Evolutionary conservation across 495 filamentous ascomycete species (phyloP).

Genomic region (Penicillium maclennaniae): DNA sequence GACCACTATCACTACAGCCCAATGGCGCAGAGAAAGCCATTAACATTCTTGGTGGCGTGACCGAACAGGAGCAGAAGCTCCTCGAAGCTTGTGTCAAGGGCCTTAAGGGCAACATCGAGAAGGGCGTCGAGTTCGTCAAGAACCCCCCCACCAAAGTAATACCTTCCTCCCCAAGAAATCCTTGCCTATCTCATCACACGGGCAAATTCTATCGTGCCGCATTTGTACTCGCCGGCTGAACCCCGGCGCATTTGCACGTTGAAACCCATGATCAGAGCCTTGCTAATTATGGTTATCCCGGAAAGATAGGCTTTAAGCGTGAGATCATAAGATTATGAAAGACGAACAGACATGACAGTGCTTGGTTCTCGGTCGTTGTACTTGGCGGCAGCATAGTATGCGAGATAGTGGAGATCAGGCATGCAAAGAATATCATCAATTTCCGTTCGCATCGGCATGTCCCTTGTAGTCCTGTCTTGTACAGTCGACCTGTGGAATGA

Average conservation of each 20-base stretch:
- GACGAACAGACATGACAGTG: slow-evolving; percentile 17
- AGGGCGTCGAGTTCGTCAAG: slow-evolving; percentile 86
- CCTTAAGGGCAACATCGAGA: slow-evolving; percentile 86
- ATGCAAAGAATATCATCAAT: slow-evolving; percentile 18
- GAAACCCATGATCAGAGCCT: slow-evolving; percentile 22
- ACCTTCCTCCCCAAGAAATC: slow-evolving; percentile 19
- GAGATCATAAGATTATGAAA: slow-evolving; percentile 31
- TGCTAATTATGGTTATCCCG: slow-evolving; percentile 39
- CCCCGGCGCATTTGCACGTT: not conserved
- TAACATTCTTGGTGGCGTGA: slow-evolving; percentile 70
- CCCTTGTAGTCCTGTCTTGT: not conserved
- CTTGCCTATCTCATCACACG: not conserved
- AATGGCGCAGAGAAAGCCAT: slow-evolving; percentile 76
- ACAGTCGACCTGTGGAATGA: not conserved
- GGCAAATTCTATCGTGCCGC: slow-evolving; percentile 2
- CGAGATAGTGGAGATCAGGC: slow-evolving; percentile 7
- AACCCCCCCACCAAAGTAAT: slow-evolving; percentile 78
- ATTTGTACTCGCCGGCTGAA: slow-evolving; percentile 15
- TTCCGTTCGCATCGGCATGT: not conserved
- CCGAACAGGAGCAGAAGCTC: slow-evolving; percentile 80
- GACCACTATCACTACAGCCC: slow-evolving; percentile 49
- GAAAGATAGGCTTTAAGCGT: slow-evolving; percentile 48
- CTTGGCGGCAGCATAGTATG: not conserved
- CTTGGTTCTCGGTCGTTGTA: not conserved
- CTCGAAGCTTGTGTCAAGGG: slow-evolving; percentile 69